Base-by-base conservation (phyloP, 2,329 filamentous ascomycete genomes). In the Aulographum hederae region DNA sequence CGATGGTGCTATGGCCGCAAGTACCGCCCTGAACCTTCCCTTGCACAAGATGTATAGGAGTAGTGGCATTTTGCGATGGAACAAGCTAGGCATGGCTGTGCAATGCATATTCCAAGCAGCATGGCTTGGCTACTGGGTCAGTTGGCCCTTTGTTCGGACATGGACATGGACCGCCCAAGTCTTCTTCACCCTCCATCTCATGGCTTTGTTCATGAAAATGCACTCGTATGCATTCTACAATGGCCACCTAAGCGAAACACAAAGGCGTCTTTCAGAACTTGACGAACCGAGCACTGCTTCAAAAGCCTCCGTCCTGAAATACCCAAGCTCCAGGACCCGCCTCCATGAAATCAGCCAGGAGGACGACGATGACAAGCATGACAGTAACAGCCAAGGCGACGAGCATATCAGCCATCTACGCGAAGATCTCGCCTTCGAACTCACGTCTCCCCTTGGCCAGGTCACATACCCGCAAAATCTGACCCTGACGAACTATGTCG, bases 121-220 rank as follows among this genome's bases (percentile, higher is more conserved):
- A 1, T 98, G 89, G 89, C 61, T 95, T 18, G 52, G 62, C 1
- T 60, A 86, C 38, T 95, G 86, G 86, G 73, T 89, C 33, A 67
- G 64, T 34, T 72, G 84, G 47, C 89, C 89, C 0, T 95, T 95
- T 41, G 53, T 76, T 43, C 63, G 91, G 6, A 66, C 78, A 32
- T 98, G 89, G 89, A 80, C 84, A 3, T 98, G 89, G 89, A 98
- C 89, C 0, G 76, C 86, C 3, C 89, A 95, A 48, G 89, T 98
- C 25, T 98, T 91, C 52, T 69, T 98, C 43, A 77, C 85, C 8
- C 63, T 98, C 20, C 89, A 98, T 54, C 77, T 84, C 27, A 72
- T 98, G 55, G 77, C 81, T 5, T 65, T 98, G 14, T 72, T 94
- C 31, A 98, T 98, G 89, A 98, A 98, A 63, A 89, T 95, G 73